These are phyloP conservation scores for Calocera cornea DNA, from an alignment of 768 basidiomycete genomes.

Conservation along the genomic window DNA sequence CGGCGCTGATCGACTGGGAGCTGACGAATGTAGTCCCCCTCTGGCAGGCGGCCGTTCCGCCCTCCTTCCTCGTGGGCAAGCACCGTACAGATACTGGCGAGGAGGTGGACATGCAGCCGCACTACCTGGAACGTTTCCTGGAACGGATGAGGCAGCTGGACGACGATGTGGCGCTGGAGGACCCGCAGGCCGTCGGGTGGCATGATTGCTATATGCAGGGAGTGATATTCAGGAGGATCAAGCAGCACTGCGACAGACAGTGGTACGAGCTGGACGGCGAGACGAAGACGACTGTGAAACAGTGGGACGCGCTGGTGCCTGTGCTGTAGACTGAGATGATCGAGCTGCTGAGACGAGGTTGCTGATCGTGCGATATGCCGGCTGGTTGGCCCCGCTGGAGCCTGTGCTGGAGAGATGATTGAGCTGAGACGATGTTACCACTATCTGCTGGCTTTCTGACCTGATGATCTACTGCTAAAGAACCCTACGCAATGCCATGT, in stretches of 20 bases:
- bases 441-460: no score
- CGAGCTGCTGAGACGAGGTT: no score
- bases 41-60: neutral
- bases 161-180: neutral
- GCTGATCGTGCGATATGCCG: no score
- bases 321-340: neutral
- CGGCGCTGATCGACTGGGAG: neutral
- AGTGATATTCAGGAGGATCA: neutral
- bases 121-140: neutral
- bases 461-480: no score
- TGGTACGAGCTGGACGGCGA: neutral
- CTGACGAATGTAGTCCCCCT: neutral
- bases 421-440: no score
- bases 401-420: no score
- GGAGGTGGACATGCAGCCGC: neutral
- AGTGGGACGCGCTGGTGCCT: neutral
- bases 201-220: neutral
- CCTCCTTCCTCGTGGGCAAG: neutral
- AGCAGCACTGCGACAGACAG: neutral
- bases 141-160: neutral
- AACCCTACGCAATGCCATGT: no score
- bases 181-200: neutral
- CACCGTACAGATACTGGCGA: neutral
- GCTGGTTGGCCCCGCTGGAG: no score
- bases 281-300: neutral